Percentiles rank a stretch among this genome's conserved stretches.
phyloP scores from a whole-genome alignment of 2,329 filamentous ascomycete species.

The Calonectria pauciramosa region DNA sequence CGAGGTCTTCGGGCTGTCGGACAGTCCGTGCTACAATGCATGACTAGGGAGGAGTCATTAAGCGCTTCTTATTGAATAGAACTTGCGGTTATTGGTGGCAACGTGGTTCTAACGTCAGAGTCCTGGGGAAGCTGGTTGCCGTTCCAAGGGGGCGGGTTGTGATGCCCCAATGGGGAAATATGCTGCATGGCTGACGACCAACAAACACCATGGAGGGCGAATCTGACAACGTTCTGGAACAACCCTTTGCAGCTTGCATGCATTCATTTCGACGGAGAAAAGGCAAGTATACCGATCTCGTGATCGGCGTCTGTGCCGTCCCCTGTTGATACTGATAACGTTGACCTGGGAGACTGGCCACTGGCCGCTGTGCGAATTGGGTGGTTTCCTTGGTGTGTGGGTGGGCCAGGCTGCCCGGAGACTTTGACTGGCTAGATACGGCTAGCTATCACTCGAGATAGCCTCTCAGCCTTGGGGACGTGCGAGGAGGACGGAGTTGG shows the following conservation, averaged over 20 bases:
- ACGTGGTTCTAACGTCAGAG: slow-evolving; percentile 4
- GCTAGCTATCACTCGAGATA: background rate
- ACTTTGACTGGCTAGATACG: background rate
- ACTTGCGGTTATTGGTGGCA: background rate
- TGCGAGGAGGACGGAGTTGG: slow-evolving; percentile 1
- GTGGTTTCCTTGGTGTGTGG: slow-evolving; percentile 10
- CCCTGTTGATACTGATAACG: background rate
- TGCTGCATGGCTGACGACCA: slow-evolving; percentile 11
- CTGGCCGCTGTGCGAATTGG: slow-evolving; percentile 13
- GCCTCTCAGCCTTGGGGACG: slow-evolving; percentile 6
- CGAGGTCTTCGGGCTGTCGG: background rate
- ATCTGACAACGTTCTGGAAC: slow-evolving; percentile 13
- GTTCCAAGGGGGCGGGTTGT: background rate
- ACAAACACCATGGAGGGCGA: background rate
- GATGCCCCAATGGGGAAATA: background rate
- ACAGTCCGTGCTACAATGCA: slow-evolving; percentile 9
- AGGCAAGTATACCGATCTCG: background rate
- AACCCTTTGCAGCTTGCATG: background rate
- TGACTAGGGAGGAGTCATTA: background rate
- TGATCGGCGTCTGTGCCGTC: background rate
- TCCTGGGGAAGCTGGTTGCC: slow-evolving; percentile 4
- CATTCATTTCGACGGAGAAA: background rate
- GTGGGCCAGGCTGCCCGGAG: slow-evolving; percentile 1
- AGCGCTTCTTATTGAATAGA: background rate
- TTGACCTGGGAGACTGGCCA: background rate